These are phyloP conservation scores for Ganoderma sp. DNA, from an alignment of 1,284 basidiomycete genomes.

Conservation along the genomic window DNA sequence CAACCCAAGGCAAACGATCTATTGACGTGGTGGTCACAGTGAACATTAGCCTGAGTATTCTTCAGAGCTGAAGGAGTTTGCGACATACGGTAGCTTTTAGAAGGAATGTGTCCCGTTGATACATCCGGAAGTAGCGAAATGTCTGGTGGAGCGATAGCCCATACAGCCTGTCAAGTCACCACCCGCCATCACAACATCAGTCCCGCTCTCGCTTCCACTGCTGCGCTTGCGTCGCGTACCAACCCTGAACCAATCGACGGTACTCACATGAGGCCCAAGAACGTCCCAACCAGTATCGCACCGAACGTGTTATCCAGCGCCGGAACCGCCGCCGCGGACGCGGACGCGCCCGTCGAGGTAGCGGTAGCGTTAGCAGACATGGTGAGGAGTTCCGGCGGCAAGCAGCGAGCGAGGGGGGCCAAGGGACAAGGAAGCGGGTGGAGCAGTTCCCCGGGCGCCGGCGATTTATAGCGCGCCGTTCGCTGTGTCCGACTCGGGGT, in stretches of 20 bases:
- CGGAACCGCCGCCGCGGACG: background rate
- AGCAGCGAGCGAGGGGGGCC: background rate
- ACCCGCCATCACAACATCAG: background rate
- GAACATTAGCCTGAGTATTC: background rate
- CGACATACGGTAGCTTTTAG: slow-evolving; percentile 19
- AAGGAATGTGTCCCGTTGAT: slow-evolving; percentile 10
- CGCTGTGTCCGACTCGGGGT: background rate
- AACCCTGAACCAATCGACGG: no score
- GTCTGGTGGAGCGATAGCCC: slow-evolving; percentile 25
- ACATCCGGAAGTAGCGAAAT: slow-evolving; percentile 24
- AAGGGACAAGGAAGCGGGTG: background rate
- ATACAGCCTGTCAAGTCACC: slow-evolving; percentile 10
- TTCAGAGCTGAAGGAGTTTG: background rate
- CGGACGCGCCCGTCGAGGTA: background rate
- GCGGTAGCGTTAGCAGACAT: background rate
- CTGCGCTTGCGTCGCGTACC: no score
- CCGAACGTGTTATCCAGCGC: slow-evolving; percentile 15
- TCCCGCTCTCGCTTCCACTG: background rate
- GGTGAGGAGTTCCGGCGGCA: background rate
- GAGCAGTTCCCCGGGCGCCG: background rate
- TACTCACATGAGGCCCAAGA: slow-evolving; percentile 13
- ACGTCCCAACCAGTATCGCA: slow-evolving; percentile 14
- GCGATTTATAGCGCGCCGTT: background rate
- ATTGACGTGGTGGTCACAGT: background rate
- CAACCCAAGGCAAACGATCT: slow-evolving; percentile 1